Base-by-base conservation (phyloP, 768 basidiomycete species). In the Coprinopsis strossmayeri region DNA sequence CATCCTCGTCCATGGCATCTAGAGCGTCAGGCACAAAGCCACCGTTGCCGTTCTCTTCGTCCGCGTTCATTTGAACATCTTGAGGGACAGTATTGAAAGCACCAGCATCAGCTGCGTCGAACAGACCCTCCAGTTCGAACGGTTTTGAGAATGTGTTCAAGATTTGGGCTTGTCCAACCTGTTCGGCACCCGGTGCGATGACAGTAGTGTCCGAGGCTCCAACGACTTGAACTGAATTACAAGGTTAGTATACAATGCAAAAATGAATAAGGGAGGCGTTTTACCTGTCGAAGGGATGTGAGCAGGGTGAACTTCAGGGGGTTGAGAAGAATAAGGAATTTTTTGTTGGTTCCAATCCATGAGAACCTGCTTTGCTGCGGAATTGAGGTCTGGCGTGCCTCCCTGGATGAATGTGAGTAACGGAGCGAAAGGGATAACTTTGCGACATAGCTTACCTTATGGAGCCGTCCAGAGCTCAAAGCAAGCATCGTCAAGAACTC, bases 321-420 rank as follows among this genome's bases (percentile, higher is more conserved):
- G 91, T 1, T 70, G 62, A 3, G 91, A 89, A 68, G 76, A 89
- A 67, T 90, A 98, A 0, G 90, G 87, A 10, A 97, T 95, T 60
- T 91, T 95, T 63, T 96, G 92, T 49, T 90, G 81, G 58, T 97
- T 97, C 94, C 95, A 99, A 61, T 99, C 93, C 42, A 72, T 78
- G 1, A 97, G 65, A 20, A 97, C 76, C 12, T 85, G 81, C 26
- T 90, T 82, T 0, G 94, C 91, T 0, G 91, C 78, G 4, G 86
- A 73, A 35, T 84, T 79, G 26, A 94, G 64, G 63, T 97, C 92
- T 1, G 95, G 94, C 0, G 91, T 86, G 41, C 95, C 95, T 25
- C 93, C 93, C 87, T 90, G 27, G 34, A 15, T 9, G 30, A 32
- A 32, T 27, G 11, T 13, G 11, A 17, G 18, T 21, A 15, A 25